Base-by-base conservation (phyloP, 2,329 filamentous ascomycete species). In the Xylariaceae sp. region DNA sequence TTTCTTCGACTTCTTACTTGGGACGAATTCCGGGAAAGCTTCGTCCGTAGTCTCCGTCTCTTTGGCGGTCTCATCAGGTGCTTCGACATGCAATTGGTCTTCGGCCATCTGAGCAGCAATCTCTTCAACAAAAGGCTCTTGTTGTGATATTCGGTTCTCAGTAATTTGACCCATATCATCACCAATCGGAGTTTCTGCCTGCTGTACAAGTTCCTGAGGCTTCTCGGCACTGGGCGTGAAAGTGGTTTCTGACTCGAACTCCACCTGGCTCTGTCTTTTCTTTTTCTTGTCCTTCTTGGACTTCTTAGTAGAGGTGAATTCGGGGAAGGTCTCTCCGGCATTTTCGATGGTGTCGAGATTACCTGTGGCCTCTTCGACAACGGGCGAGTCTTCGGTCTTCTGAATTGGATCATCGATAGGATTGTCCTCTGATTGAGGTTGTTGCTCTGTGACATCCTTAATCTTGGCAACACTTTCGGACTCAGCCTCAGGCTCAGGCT, bases 31-130 rank as follows among this genome's bases (percentile, higher is more conserved):
- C 8, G 30, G 30, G 15, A 32, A 32, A 12, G 26, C 15, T 33
- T 42, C 39, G 35, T 42, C 26, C 37, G 17, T 34, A 24, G 29
- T 35, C 45, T 69, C 72, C 57, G 71, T 71, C 9, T 56, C 11
- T 11, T 26, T 26, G 22, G 22, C 22, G 11, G 22, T 26, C 22
- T 26, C 22, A 6, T 6, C 22, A 11, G 22, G 6, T 26, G 6
- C 22, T 11, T 26, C 22, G 11, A 26, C 22, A 26, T 11, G 6
- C 11, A 11, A 11, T 26, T 26, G 22, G 22, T 11, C 11, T 26
- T 26, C 22, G 22, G 11, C 11, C 11, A 11, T 26, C 22, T 26
- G 22, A 6, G 6, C 22, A 26, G 22, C 22, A 26, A 26, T 26
- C 6, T 26, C 11, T 26, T 26, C 22, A 26, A 26, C 22, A 11